Percentiles rank a stretch among this genome's conserved stretches.
Conservation (phyloP, 2,329 filamentous ascomycete species). For the Exophiala sp. region DNA sequence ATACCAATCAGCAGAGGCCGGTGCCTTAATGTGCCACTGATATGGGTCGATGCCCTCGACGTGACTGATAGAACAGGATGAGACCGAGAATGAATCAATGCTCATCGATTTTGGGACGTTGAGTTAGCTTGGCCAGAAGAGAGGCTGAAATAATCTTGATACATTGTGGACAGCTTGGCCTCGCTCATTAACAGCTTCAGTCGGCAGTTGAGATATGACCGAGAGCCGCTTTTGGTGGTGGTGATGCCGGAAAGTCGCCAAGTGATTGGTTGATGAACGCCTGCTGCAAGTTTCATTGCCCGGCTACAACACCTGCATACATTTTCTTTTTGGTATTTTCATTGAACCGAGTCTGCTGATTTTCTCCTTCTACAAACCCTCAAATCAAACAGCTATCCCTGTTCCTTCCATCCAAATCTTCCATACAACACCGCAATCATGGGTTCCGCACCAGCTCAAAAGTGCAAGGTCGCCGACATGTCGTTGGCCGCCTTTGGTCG, state of each 20-base stretch:
- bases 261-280: neutral
- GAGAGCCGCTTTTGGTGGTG: neutral
- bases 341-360: neutral
- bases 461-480: constrained; percentile 98
- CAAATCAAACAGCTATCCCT: neutral
- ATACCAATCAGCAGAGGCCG: neutral
- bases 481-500: constrained; percentile 96
- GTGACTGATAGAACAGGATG: too few species aligned
- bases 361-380: neutral
- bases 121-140: too few species aligned
- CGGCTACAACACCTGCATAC: too few species aligned
- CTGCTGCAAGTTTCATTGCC: neutral
- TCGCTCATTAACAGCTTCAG: too few species aligned
- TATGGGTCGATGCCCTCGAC: neutral
- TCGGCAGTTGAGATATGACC: neutral
- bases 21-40: neutral
- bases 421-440: constrained; percentile 36
- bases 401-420: neutral
- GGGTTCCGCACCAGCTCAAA: constrained; percentile 72
- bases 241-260: neutral
- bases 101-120: too few species aligned
- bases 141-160: too few species aligned
- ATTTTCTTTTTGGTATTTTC: neutral
- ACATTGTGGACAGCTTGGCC: too few species aligned
- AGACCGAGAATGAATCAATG: too few species aligned